Evolutionary conservation across 2,329 filamentous ascomycete species (phyloP).

Genomic region (Dryadomyces sulphureus): DNA sequence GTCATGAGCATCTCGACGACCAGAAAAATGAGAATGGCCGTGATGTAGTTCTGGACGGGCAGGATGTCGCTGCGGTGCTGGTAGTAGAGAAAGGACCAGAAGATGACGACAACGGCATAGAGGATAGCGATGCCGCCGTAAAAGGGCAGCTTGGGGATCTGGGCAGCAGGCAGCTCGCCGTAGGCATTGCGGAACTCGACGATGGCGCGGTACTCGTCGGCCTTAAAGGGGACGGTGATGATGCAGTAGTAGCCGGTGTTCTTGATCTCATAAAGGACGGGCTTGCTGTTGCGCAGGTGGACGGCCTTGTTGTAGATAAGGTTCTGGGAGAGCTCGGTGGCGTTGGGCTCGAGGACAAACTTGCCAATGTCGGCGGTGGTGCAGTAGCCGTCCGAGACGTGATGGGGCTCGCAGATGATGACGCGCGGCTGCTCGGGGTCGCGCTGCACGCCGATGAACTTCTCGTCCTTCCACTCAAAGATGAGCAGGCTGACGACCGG

Average conservation of each 20-base stretch:
- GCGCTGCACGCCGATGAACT: slow-evolving; percentile 57
- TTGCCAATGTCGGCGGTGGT: slow-evolving; percentile 64
- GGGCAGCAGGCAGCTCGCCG: slow-evolving; percentile 84
- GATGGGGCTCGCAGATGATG: slow-evolving; percentile 59
- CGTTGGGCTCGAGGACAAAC: slow-evolving; percentile 69
- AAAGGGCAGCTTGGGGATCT: slow-evolving; percentile 94
- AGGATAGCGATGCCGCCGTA: slow-evolving; percentile 90
- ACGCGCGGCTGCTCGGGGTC: slow-evolving; percentile 28
- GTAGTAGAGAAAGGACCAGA: slow-evolving; percentile 92
- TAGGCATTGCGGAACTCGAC: slow-evolving; percentile 93
- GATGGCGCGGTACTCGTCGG: slow-evolving; percentile 59
- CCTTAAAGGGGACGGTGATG: slow-evolving; percentile 56
- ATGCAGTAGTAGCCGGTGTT: slow-evolving; percentile 97
- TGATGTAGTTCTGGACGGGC: slow-evolving; percentile 97
- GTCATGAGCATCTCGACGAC: slow-evolving; percentile 96
- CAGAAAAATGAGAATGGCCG: slow-evolving; percentile 85
- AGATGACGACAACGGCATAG: slow-evolving; percentile 73
- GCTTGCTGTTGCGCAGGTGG: slow-evolving; percentile 59
- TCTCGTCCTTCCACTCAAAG: slow-evolving; percentile 85
- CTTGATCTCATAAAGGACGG: slow-evolving; percentile 69
- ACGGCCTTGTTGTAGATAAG: slow-evolving; percentile 68
- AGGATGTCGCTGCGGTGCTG: slow-evolving; percentile 91
- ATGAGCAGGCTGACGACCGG: slow-evolving; percentile 72
- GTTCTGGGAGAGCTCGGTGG: slow-evolving; percentile 53
- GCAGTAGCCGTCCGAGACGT: slow-evolving; percentile 56